Base-by-base conservation (phyloP, 2,329 filamentous ascomycete genomes). In the Monilinia fructicola region DNA sequence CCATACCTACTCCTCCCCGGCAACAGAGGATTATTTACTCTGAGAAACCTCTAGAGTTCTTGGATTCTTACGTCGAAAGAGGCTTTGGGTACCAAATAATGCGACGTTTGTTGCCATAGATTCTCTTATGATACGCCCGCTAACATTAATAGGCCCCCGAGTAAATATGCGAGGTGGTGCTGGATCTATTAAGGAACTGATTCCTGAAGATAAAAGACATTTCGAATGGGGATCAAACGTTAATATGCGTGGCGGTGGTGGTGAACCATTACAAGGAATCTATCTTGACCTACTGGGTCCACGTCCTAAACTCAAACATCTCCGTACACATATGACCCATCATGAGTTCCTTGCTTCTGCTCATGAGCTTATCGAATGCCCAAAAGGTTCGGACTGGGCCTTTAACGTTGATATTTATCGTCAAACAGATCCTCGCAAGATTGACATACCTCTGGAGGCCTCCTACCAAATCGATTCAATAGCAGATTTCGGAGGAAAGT, bases 21-120 rank as follows among this genome's bases (percentile, higher is more conserved):
- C 40, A 71, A 31, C 67, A 73, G 26, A 55, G 69, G 59, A 73
- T 75, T 23, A 44, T 69, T n/a, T 71, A 66, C 61, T 61, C 69
- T 4, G 71, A 74, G 54, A 73, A 71, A 26, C 72, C 74, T 18
- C 58, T 76, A 26, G 69, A 75, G 53, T 76, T 75, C 50, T 55
- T 76, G 38, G 74, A 76, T 58, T 67, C 48, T 1, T 76, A 76
- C 65, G 23, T 70, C 48, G 71, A 76, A 53, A 71, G 75, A 54
- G 63, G 68, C 31, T 69, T 70, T 65, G 75, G 73, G 0, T 72
- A 68, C 66, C 72, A 71, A 5, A 71, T 69, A 31, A 67, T 76
- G 16, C 71, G 73, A 44, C 64, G 64, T 65, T 53, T 18, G 64
- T 65, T 53, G 16, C 14, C 26, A 11, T 26, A 16, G 28, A 23